Evolutionary conservation across 805 yeast species (phyloP), one percentile per base, ranked within the genome.

Genomic region (Saccharomyces cerevisiae): DNA sequence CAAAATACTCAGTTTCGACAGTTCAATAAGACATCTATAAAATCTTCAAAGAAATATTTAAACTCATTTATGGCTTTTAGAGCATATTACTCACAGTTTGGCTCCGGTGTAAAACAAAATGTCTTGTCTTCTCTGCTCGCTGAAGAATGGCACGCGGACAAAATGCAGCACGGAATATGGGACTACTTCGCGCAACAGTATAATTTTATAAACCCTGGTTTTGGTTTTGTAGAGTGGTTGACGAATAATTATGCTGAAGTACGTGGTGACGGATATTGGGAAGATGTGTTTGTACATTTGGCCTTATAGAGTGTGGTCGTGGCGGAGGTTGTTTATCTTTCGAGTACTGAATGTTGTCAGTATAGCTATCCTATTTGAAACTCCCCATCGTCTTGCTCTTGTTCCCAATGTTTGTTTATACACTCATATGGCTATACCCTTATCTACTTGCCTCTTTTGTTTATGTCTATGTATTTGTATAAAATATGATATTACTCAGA

Each of bases 221-320:
- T 59, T 56, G 57, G 65, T 58, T 59, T 82, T 79, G 29, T 58
- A 59, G 61, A 58, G 61, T 58, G 96, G 96, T 36, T 36, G 43
- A 36, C 43, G 43, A 36, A 36, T 36, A 36, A 36, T 36, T 36
- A 36, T 36, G 43, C 43, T 36, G 43, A 36, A 36, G 43, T 36
- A 36, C 43, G 43, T 36, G 43, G 43, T 36, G 43, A 36, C 43
- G 43, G 43, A 36, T 36, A 36, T 36, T 36, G 43, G 43, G 43
- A 36, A 36, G 43, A 36, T 36, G 43, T 36, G 43, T 36, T 36
- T 36, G 43, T 36, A 36, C 43, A 36, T 36, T 36, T 36, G 43
- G 43, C 43, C 43, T 36, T 36, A 36, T 36, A 36, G 43, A 36
- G 43, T 36, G 43, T 36, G 43, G 43, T 36, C 43, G 43, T 36